Conservation (phyloP, 2,329 filamentous ascomycete genomes). For the Pseudomassariella vexata region DNA sequence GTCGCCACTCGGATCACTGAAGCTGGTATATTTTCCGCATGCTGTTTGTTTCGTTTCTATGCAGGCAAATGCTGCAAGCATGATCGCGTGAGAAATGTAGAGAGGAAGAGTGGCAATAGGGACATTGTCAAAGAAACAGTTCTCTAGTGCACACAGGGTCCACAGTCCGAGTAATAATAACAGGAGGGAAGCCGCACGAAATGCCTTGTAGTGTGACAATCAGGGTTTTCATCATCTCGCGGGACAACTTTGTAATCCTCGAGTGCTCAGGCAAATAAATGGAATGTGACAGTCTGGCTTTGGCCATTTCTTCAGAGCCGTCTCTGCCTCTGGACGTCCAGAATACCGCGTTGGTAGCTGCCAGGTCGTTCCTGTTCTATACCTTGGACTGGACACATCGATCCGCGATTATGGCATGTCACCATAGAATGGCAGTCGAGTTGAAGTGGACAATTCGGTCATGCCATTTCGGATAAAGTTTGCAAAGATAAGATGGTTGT, state of each 20-base stretch:
- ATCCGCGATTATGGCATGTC: slow-evolving; percentile 22
- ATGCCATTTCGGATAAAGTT: not conserved
- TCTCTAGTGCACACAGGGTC: too few relatives aligned
- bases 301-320: slow-evolving; percentile 16
- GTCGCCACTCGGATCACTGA: too few relatives aligned
- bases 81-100: too few relatives aligned
- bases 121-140: too few relatives aligned
- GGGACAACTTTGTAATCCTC: slow-evolving; percentile 2
- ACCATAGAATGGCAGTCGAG: slow-evolving; percentile 1
- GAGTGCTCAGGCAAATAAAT: slow-evolving; percentile 2
- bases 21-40: too few relatives aligned
- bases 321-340: slow-evolving; percentile 22
- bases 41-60: too few relatives aligned
- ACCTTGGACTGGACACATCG: slow-evolving; percentile 16
- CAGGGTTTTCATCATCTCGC: slow-evolving; percentile 6
- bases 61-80: too few relatives aligned
- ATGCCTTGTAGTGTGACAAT: slow-evolving; percentile 10
- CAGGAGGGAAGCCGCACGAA: too few relatives aligned
- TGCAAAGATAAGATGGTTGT: not conserved
- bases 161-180: too few relatives aligned
- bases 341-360: slow-evolving; percentile 22
- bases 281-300: slow-evolving; percentile 4
- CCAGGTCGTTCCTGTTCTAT: slow-evolving; percentile 18
- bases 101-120: too few relatives aligned
- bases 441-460: slow-evolving; percentile 1